Conservation (phyloP, 2,329 filamentous ascomycete genomes). For the Sporothrix mexicana region DNA sequence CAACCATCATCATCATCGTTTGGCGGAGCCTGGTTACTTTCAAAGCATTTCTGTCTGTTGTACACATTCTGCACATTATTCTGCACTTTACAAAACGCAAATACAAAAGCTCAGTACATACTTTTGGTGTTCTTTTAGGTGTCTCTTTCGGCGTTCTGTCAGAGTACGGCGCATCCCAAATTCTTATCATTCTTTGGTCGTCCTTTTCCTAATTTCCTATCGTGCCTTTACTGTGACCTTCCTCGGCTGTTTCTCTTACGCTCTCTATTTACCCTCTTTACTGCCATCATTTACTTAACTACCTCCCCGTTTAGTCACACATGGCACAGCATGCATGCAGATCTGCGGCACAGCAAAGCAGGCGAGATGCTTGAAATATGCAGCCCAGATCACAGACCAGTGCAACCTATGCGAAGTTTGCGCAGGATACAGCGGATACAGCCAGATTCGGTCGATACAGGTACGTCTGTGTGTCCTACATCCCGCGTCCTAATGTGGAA, state of each 20-base stretch:
- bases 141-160: not conserved
- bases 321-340: not conserved
- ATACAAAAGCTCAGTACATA: slow-evolving; percentile 8
- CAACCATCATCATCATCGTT: not conserved
- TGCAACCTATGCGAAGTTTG: too few relatives aligned
- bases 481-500: not conserved
- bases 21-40: not conserved
- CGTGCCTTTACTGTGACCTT: too few relatives aligned
- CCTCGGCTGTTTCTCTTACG: too few relatives aligned
- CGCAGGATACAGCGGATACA: too few relatives aligned
- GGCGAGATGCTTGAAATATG: too few relatives aligned
- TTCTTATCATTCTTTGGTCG: too few relatives aligned
- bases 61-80: too few relatives aligned
- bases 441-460: too few relatives aligned
- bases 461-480: not conserved
- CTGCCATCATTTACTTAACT: not conserved
- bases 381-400: not conserved
- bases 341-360: not conserved
- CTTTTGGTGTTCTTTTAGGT: not conserved
- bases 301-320: not conserved
- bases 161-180: too few relatives aligned
- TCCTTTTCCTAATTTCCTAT: not conserved
- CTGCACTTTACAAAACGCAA: not conserved
- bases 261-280: too few relatives aligned
- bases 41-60: too few relatives aligned